These are phyloP conservation scores for Boletus vermiculosoides DNA, from an alignment of 768 basidiomycete species.

Conservation along the genomic window DNA sequence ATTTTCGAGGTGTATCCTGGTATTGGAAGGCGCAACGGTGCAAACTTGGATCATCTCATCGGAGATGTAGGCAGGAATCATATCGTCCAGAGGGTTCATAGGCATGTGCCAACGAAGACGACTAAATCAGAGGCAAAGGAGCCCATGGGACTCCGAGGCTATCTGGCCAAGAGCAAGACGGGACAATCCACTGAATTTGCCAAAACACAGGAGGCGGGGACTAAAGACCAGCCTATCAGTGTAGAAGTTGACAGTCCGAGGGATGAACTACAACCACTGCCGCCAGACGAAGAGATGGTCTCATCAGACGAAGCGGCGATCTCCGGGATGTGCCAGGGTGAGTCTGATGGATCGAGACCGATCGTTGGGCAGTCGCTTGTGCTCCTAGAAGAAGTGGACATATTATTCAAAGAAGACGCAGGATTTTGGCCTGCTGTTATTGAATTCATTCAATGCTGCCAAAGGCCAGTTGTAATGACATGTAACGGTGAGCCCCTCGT, in stretches of 20 bases:
- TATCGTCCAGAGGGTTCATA: constrained; percentile 49
- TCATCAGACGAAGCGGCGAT: constrained; percentile 1
- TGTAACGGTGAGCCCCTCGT: constrained; percentile 72
- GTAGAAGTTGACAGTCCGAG: constrained; percentile 15
- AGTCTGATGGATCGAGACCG: constrained; percentile 18
- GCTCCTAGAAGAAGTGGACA: constrained; percentile 92
- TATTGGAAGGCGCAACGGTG: constrained; percentile 82
- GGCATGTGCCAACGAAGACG: constrained; percentile 5
- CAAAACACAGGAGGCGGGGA: constrained; percentile 13
- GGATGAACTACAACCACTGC: not conserved
- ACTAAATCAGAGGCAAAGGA: constrained; percentile 8
- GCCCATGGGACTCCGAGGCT: constrained; percentile 13
- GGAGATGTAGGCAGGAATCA: constrained; percentile 97
- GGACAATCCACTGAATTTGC: not conserved
- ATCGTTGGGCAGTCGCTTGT: constrained; percentile 79
- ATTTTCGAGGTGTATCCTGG: constrained; percentile 97
- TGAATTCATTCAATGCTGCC: constrained; percentile 77
- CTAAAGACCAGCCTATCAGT: constrained; percentile 20
- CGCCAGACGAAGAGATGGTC: constrained; percentile 4
- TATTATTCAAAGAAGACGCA: constrained; percentile 82
- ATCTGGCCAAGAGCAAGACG: constrained; percentile 16
- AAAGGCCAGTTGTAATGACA: constrained; percentile 88
- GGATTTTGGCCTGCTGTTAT: constrained; percentile 86
- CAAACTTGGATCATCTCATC: constrained; percentile 73
- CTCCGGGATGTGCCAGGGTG: not conserved